phyloP scores from a whole-genome alignment of 306 rosid species.

The Glycine soja region DNA sequence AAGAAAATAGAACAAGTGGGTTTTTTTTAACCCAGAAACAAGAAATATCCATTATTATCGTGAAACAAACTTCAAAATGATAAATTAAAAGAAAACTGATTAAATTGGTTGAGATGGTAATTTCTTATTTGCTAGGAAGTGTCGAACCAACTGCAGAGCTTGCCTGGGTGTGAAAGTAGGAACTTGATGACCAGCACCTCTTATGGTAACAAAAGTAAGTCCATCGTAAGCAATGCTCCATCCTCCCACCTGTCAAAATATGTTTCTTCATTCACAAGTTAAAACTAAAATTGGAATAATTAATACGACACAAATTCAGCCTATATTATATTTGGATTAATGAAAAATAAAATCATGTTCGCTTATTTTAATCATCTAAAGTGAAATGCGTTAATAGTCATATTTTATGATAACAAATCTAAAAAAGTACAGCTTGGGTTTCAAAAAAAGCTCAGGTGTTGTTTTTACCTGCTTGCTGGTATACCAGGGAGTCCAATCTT shows the following conservation, averaged over 20 bases:
- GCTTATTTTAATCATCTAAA: neutral
- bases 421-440: neutral
- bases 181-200: conserved; percentile 72
- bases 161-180: conserved; percentile 58
- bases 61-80: neutral
- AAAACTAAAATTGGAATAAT: neutral
- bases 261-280: neutral
- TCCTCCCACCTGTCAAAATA: conserved; percentile 53
- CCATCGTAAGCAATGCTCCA: conserved; percentile 53
- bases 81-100: neutral
- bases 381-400: no score
- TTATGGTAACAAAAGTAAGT: conserved; percentile 55
- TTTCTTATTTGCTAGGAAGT: conserved; percentile 54
- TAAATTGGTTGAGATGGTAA: conserved; percentile 52
- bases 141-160: conserved; percentile 56
- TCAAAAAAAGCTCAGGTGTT: no score
- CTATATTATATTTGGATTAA: neutral
- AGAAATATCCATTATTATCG: neutral
- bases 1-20: no score
- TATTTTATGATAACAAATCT: no score
- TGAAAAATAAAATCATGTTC: neutral
- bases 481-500: conserved; percentile 71
- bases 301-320: neutral
- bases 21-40: no score
- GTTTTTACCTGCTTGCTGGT: conserved; percentile 51